These are phyloP conservation scores for Raddia guianensis DNA, from an alignment of 176 grass and related monocot genomes.

Conservation along the genomic window DNA sequence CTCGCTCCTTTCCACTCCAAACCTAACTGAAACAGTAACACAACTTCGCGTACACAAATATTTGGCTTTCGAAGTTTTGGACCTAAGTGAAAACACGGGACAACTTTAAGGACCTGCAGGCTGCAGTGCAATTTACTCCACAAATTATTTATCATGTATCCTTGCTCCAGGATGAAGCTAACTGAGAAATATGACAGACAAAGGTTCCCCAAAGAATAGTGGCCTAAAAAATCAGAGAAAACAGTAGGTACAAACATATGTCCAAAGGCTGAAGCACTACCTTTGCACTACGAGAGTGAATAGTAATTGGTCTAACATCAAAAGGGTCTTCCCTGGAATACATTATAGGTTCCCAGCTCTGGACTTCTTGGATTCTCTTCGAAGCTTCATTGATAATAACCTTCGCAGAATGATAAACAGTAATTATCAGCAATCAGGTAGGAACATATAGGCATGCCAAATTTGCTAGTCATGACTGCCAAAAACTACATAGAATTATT, in stretches of 20 bases:
- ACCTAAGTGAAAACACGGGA: no score
- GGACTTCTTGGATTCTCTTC: slow-evolving; percentile 48
- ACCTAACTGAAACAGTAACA: no score
- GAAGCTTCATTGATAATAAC: slow-evolving; percentile 67
- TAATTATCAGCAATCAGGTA: slow-evolving; percentile 22
- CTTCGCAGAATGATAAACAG: slow-evolving; percentile 42
- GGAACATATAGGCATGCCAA: not conserved
- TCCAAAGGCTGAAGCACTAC: slow-evolving; percentile 18
- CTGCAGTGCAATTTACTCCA: no score
- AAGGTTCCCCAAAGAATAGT: not conserved
- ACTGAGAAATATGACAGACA: not conserved
- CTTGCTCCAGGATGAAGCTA: not conserved
- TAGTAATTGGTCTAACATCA: slow-evolving; percentile 43
- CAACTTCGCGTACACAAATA: no score
- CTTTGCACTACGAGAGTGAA: slow-evolving; percentile 56
- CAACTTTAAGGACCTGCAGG: no score
- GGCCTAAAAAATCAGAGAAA: slow-evolving; percentile 16
- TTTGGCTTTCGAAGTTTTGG: no score
- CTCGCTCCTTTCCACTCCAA: no score
- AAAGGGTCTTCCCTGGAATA: slow-evolving; percentile 43
- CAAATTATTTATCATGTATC: not conserved
- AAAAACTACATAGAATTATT: not conserved
- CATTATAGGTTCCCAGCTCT: slow-evolving; percentile 28
- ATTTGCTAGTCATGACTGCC: not conserved
- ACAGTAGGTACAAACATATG: slow-evolving; percentile 21